These are phyloP conservation scores for Conticribra weissflogii DNA, from an alignment of 108 stramenopile species.

Conservation along the genomic window DNA sequence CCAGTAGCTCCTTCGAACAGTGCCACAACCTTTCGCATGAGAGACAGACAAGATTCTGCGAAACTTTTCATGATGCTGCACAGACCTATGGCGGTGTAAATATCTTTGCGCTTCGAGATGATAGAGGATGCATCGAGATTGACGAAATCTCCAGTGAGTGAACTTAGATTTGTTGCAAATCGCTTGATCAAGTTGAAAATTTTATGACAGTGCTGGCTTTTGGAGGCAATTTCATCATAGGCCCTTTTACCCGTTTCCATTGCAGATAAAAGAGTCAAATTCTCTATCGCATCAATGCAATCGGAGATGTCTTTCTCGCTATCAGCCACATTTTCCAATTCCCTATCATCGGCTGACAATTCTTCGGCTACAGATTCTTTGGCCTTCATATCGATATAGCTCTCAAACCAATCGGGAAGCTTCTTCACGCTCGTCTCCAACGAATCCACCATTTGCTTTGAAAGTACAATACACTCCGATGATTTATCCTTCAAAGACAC, in stretches of 20 bases:
- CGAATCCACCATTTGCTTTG: constrained; percentile 47
- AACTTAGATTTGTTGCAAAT: constrained; percentile 36
- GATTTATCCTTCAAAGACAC: constrained; percentile 46
- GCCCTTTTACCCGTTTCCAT: constrained; percentile 51
- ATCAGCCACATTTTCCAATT: constrained; percentile 32
- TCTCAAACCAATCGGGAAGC: constrained; percentile 48
- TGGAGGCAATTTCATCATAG: constrained; percentile 41
- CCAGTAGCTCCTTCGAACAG: constrained; percentile 48
- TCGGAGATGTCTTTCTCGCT: constrained; percentile 48
- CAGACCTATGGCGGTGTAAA: constrained; percentile 28
- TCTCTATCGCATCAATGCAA: constrained; percentile 47
- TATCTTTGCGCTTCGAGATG: constrained; percentile 47
- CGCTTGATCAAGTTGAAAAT: constrained; percentile 47
- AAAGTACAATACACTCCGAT: constrained; percentile 43
- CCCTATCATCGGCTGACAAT: constrained; percentile 28
- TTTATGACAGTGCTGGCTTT: constrained; percentile 35
- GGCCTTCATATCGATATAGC: constrained; percentile 48
- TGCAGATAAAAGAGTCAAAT: constrained; percentile 54
- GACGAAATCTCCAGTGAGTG: constrained; percentile 45
- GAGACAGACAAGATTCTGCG: constrained; percentile 40
- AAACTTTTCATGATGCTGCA: constrained; percentile 33
- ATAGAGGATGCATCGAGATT: constrained; percentile 23
- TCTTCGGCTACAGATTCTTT: constrained; percentile 21
- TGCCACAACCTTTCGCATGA: constrained; percentile 49
- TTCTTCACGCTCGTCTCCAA: constrained; percentile 53